phyloP scores from a whole-genome alignment of 805 yeast genomes.

The Candida khao-thaluensis region DNA sequence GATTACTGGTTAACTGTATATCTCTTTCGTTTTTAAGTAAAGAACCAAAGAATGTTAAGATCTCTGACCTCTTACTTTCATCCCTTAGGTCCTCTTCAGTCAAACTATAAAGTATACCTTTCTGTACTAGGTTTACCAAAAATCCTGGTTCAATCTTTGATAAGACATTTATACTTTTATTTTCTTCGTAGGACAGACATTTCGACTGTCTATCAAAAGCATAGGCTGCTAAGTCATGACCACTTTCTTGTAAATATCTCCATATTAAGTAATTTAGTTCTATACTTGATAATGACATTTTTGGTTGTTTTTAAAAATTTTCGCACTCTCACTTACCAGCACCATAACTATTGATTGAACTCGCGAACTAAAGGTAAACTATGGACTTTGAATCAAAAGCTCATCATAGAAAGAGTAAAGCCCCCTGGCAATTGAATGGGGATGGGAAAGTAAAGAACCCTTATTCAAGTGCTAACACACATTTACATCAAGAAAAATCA shows the following conservation, averaged over 20 bases:
- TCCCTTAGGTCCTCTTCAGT: constrained; percentile 54
- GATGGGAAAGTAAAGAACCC: constrained; percentile 22
- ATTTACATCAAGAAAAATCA: constrained; percentile 9
- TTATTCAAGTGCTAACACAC: constrained; percentile 23
- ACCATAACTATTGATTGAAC: no score
- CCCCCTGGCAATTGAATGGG: constrained; percentile 37
- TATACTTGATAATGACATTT: constrained; percentile 76
- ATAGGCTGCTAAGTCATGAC: constrained; percentile 71
- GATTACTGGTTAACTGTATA: constrained; percentile 11
- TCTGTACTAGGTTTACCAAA: constrained; percentile 78
- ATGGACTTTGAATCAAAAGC: constrained; percentile 33
- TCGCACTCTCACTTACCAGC: constrained; percentile 3
- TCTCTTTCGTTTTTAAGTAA: constrained; percentile 43
- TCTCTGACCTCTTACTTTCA: constrained; percentile 16
- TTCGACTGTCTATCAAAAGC: constrained; percentile 76
- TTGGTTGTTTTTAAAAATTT: constrained; percentile 3
- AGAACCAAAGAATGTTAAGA: constrained; percentile 55
- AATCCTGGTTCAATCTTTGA: constrained; percentile 71
- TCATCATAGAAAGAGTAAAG: constrained; percentile 40
- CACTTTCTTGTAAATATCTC: constrained; percentile 88
- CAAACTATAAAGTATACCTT: constrained; percentile 77
- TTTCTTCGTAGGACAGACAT: constrained; percentile 52
- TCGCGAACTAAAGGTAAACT: no score
- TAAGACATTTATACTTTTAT: constrained; percentile 40
- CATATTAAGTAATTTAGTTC: constrained; percentile 89